Conservation (phyloP, 352 stramenopile genomes). For the Globisporangium canariense region DNA sequence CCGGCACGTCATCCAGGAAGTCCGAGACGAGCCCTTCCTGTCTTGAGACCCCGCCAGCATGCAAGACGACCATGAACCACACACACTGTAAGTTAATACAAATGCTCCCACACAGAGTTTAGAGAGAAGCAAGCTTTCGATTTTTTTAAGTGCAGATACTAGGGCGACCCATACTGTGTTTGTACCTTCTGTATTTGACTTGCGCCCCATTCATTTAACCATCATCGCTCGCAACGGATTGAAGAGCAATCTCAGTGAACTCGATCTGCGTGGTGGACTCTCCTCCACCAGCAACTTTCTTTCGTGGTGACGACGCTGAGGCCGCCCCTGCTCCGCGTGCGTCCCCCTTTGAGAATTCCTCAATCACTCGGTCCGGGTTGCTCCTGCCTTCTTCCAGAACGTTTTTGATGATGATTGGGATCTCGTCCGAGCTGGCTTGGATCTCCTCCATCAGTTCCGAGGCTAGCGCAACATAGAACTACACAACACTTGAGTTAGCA, state of each 20-base stretch:
- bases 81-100: no score
- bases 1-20: slow-evolving; percentile 63
- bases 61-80: no score
- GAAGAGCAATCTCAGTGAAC: slow-evolving; percentile 68
- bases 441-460: slow-evolving; percentile 43
- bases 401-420: slow-evolving; percentile 58
- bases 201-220: slow-evolving; percentile 13
- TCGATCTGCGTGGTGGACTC: slow-evolving; percentile 26
- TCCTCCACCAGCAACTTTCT: not conserved
- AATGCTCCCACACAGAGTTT: no score
- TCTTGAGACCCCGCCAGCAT: slow-evolving; percentile 8
- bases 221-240: slow-evolving; percentile 25
- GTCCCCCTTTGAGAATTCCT: slow-evolving; percentile 23
- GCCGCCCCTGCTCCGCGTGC: not conserved
- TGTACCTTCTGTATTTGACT: no score
- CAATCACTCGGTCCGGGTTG: slow-evolving; percentile 38
- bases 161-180: no score
- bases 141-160: no score
- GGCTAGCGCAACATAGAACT: slow-evolving; percentile 48
- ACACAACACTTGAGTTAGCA: not conserved
- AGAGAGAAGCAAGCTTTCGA: no score
- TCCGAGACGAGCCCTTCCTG: slow-evolving; percentile 56
- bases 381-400: slow-evolving; percentile 42
- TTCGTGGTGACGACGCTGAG: slow-evolving; percentile 11
- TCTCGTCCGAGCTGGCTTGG: slow-evolving; percentile 34